These are phyloP conservation scores for Colletotrichum agaves DNA, from an alignment of 2,329 filamentous ascomycete genomes.

Conservation along the genomic window DNA sequence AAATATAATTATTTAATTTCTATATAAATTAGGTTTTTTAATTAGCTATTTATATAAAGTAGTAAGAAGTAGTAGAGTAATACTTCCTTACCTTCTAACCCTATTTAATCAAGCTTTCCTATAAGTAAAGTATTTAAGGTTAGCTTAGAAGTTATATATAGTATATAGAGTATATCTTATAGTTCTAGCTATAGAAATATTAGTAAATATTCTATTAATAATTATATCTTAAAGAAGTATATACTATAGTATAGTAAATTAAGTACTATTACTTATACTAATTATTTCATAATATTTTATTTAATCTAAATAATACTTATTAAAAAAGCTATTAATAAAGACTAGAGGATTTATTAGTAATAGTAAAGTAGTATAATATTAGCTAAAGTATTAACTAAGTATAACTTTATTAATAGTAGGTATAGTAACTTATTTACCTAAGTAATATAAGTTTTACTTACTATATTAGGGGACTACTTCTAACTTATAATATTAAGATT, in stretches of 20 bases:
- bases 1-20: background rate
- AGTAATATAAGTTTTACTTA: no score
- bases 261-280: background rate
- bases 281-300: background rate
- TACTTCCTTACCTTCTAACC: background rate
- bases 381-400: no score
- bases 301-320: background rate
- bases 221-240: background rate
- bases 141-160: background rate
- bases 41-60: background rate
- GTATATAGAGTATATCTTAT: background rate
- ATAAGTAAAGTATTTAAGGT: background rate
- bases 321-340: no score
- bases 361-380: no score
- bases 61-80: background rate
- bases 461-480: no score
- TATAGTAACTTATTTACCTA: no score
- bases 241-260: background rate
- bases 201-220: background rate
- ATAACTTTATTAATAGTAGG: no score
- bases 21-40: background rate
- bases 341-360: no score
- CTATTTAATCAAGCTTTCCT: background rate
- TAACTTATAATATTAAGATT: no score
- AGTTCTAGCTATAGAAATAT: background rate